Evolutionary conservation across 129 eudicot species (phyloP).

Genomic region (Centella asiatica): DNA sequence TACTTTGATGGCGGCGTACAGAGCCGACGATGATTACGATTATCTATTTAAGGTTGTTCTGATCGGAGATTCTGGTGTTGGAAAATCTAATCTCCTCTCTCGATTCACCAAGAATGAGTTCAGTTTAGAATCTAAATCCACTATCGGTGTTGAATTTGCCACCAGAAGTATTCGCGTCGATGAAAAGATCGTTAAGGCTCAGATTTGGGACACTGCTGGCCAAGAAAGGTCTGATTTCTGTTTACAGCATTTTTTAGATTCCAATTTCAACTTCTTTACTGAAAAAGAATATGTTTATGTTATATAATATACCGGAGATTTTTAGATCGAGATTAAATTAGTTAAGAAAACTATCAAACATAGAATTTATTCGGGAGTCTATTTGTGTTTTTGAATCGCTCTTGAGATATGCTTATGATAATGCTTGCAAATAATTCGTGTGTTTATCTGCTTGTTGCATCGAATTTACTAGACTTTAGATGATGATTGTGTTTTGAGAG

Average conservation of each 20-base stretch:
- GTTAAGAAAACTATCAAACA: no score
- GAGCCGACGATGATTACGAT: conserved; percentile 80
- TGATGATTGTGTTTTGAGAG: no score
- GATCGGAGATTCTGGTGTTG: conserved; percentile 73
- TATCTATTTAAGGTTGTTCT: conserved; percentile 59
- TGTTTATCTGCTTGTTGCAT: no score
- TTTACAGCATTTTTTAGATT: neutral
- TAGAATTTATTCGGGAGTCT: no score
- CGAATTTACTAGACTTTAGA: no score
- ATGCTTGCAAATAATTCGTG: no score
- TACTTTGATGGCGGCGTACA: conserved; percentile 41
- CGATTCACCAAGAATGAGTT: conserved; percentile 62
- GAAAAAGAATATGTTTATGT: no score
- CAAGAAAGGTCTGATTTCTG: conserved; percentile 44
- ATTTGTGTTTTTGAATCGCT: no score
- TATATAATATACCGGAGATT: no score
- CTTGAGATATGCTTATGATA: no score
- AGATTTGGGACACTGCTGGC: conserved; percentile 89
- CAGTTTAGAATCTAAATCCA: conserved; percentile 62
- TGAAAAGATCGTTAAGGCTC: conserved; percentile 64
- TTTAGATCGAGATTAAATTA: no score
- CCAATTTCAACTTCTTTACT: neutral
- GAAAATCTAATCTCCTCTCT: conserved; percentile 57
- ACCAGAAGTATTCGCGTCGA: conserved; percentile 66
- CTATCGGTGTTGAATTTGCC: conserved; percentile 74